Conservation (phyloP, 192 early-diverging fungal species). For the Pilobolus umbonatus region DNA sequence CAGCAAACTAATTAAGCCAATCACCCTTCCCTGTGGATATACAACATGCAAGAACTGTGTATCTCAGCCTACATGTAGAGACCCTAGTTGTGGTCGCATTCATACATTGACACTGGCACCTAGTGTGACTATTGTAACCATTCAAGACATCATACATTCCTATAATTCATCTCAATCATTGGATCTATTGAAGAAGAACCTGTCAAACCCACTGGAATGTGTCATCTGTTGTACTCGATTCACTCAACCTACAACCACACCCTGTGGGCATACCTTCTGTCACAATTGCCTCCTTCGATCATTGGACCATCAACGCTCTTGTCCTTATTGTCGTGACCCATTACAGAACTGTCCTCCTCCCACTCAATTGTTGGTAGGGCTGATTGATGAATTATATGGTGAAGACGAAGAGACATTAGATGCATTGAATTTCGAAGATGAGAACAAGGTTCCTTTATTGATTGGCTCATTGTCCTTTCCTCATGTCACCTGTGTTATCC, state of each 20-base stretch:
- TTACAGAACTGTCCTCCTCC: constrained; percentile 32
- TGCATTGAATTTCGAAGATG: constrained; percentile 7
- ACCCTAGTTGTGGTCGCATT: constrained; percentile 12
- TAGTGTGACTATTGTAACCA: constrained; percentile 34
- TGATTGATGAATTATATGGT: constrained; percentile 10
- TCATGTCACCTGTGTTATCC: constrained; percentile 50
- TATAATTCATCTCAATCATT: not conserved
- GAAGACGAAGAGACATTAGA: constrained; percentile 25
- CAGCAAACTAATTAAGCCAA: constrained; percentile 27
- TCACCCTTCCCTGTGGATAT: constrained; percentile 43
- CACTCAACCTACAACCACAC: constrained; percentile 54
- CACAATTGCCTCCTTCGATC: constrained; percentile 52
- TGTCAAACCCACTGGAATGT: constrained; percentile 44
- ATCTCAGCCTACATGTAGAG: constrained; percentile 1
- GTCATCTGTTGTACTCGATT: constrained; percentile 51
- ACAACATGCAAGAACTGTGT: constrained; percentile 31
- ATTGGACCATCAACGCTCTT: constrained; percentile 41
- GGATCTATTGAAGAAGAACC: not conserved
- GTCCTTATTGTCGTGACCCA: constrained; percentile 41
- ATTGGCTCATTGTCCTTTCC: constrained; percentile 54
- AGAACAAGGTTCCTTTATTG: constrained; percentile 49
- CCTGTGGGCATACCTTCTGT: constrained; percentile 69
- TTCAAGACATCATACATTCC: constrained; percentile 14
- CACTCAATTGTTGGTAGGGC: constrained; percentile 28
- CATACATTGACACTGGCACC: constrained; percentile 2